Evolutionary conservation across 352 stramenopile genomes (phyloP).

Genomic region (Phytopythium vexans): DNA sequence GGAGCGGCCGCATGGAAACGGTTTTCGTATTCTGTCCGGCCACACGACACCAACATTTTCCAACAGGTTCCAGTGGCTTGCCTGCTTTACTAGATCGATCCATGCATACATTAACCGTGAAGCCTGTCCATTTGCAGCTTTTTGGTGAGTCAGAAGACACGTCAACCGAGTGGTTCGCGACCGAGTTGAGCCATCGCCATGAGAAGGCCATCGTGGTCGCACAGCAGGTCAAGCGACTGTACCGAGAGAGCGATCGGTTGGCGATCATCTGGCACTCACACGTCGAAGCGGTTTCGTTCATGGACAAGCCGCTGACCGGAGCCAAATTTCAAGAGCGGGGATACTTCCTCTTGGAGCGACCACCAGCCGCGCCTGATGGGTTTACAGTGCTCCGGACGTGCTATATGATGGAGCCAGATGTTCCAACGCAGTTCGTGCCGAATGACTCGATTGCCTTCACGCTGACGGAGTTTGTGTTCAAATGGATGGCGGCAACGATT

Average conservation of each 20-base stretch:
- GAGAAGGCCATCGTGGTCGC: slow-evolving; percentile 39
- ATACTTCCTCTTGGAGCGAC: slow-evolving; percentile 48
- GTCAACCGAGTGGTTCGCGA: slow-evolving; percentile 52
- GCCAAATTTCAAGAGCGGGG: slow-evolving; percentile 52
- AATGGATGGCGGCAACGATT: slow-evolving; percentile 11
- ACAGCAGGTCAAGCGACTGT: slow-evolving; percentile 49
- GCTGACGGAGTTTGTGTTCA: slow-evolving; percentile 10
- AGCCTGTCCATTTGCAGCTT: neutral
- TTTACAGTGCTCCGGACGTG: slow-evolving; percentile 2
- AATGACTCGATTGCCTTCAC: neutral
- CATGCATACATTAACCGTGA: neutral
- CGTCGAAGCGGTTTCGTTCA: slow-evolving; percentile 50
- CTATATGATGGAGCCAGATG: slow-evolving; percentile 1
- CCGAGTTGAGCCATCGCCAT: slow-evolving; percentile 42
- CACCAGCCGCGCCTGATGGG: slow-evolving; percentile 8
- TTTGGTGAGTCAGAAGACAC: slow-evolving; percentile 27
- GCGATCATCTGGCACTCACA: slow-evolving; percentile 59
- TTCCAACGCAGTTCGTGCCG: neutral
- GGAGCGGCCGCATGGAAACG: slow-evolving; percentile 4
- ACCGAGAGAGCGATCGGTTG: slow-evolving; percentile 40
- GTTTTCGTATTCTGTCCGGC: slow-evolving; percentile 6
- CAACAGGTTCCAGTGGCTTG: too few species aligned
- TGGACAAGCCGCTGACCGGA: slow-evolving; percentile 26
- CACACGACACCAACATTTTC: slow-evolving; percentile 5
- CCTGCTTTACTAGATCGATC: neutral